phyloP scores from a whole-genome alignment of 257 asterid genomes.

The Solanum sejunctum region DNA sequence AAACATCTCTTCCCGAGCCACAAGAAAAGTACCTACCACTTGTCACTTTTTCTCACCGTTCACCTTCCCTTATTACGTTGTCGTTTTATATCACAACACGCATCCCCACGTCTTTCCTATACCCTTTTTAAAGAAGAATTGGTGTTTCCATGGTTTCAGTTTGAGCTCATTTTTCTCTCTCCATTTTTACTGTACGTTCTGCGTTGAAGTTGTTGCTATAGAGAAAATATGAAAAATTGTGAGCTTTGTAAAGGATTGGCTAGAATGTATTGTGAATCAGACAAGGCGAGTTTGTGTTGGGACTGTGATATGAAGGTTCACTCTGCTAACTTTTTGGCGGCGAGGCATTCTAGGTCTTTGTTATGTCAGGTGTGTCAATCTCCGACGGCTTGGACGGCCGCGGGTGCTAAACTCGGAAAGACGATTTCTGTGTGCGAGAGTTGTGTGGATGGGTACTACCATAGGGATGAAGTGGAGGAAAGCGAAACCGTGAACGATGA shows the following conservation, averaged over 20 bases:
- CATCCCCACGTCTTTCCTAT: neutral
- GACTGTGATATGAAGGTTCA: constrained; percentile 76
- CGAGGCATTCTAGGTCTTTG: constrained; percentile 58
- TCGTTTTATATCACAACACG: constrained; percentile 14
- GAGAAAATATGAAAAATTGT: constrained; percentile 30
- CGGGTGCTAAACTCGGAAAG: constrained; percentile 43
- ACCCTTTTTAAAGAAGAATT: neutral
- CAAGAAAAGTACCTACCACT: constrained; percentile 10
- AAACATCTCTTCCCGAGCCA: constrained; percentile 7
- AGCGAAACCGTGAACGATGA: constrained; percentile 6
- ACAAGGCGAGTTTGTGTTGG: constrained; percentile 67
- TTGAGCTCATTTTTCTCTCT: neutral
- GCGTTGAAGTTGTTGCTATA: neutral
- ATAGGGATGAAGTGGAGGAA: neutral
- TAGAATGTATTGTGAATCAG: constrained; percentile 58
- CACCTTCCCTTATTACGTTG: constrained; percentile 3
- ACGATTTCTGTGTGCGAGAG: constrained; percentile 37
- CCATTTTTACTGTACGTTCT: neutral
- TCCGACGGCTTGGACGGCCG: constrained; percentile 56
- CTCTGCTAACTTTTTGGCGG: constrained; percentile 69
- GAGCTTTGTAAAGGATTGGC: constrained; percentile 53
- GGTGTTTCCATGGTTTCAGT: neutral
- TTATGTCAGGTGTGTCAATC: constrained; percentile 59
- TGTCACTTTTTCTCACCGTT: constrained; percentile 27
- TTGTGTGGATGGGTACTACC: constrained; percentile 23